These are phyloP conservation scores for Lecanicillium sp. DNA, from an alignment of 2,329 filamentous ascomycete species.

Conservation along the genomic window DNA sequence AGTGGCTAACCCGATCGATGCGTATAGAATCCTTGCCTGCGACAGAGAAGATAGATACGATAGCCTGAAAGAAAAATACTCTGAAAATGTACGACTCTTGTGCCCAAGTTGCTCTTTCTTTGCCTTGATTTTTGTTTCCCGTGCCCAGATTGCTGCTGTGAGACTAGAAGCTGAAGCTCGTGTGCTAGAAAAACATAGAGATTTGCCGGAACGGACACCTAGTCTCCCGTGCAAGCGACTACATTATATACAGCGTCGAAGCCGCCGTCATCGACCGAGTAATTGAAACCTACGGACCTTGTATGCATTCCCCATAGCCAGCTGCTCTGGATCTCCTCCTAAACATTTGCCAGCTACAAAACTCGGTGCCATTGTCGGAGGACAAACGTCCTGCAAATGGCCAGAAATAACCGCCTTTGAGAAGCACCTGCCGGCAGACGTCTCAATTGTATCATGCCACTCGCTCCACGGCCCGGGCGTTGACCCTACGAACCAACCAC, in stretches of 20 bases:
- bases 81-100: slow-evolving; percentile 63
- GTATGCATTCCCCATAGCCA: slow-evolving; percentile 40
- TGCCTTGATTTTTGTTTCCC: slow-evolving; percentile 12
- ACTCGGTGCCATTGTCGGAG: slow-evolving; percentile 87
- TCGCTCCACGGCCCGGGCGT: slow-evolving; percentile 91
- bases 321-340: neutral
- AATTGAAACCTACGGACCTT: slow-evolving; percentile 83
- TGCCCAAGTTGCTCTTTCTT: slow-evolving; percentile 11
- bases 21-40: slow-evolving; percentile 79
- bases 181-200: slow-evolving; percentile 60
- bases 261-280: slow-evolving; percentile 82
- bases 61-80: slow-evolving; percentile 70
- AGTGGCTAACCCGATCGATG: slow-evolving; percentile 16
- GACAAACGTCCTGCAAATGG: slow-evolving; percentile 96
- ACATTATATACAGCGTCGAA: slow-evolving; percentile 97
- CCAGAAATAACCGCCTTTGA: slow-evolving; percentile 94
- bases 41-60: slow-evolving; percentile 87
- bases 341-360: slow-evolving; percentile 64
- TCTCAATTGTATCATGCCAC: slow-evolving; percentile 92
- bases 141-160: slow-evolving; percentile 11
- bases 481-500: slow-evolving; percentile 78
- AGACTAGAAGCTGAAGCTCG: slow-evolving; percentile 36
- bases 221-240: slow-evolving; percentile 94
- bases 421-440: slow-evolving; percentile 74
- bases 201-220: slow-evolving; percentile 92